A percentile compares a stretch with the other conserved stretches of the same genome.
Evolutionary conservation across 23 red algal genomes (phyloP).

Genomic region (Gracilaria caudata): DNA sequence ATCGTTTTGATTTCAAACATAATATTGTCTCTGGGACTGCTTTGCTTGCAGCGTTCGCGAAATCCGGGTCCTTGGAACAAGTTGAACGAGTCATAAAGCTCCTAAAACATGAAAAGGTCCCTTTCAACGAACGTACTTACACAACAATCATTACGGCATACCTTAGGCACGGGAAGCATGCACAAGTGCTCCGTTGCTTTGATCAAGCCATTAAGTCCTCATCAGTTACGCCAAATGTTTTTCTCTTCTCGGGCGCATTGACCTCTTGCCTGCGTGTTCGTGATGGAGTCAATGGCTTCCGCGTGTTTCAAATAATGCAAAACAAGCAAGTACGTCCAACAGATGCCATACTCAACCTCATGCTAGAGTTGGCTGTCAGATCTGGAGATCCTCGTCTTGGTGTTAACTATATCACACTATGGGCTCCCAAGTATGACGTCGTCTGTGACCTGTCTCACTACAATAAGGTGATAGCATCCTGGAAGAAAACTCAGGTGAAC

Average conservation of each 20-base stretch:
- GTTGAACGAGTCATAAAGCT: constrained; percentile 44
- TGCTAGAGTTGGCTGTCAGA: constrained; percentile 49
- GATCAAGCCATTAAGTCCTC: constrained; percentile 11
- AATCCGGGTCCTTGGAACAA: constrained; percentile 4
- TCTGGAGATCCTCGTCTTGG: constrained; percentile 33
- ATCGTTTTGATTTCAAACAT: constrained; percentile 20
- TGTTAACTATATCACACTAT: constrained; percentile 26
- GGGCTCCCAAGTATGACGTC: background rate
- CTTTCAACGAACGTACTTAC: constrained; percentile 54
- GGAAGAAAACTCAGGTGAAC: background rate
- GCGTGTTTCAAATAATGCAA: constrained; percentile 19
- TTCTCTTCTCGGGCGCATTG: constrained; percentile 46
- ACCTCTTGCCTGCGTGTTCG: constrained; percentile 40
- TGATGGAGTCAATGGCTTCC: constrained; percentile 9
- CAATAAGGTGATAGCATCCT: constrained; percentile 10
- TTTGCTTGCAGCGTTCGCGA: constrained; percentile 38
- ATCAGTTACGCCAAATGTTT: constrained; percentile 45
- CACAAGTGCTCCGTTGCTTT: constrained; percentile 41
- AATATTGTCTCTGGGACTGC: constrained; percentile 52
- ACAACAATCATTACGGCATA: constrained; percentile 57
- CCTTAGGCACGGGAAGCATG: constrained; percentile 34
- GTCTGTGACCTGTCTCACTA: background rate
- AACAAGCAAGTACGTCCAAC: constrained; percentile 15
- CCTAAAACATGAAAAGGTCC: background rate
- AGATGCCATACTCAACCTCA: constrained; percentile 6